Evolutionary conservation across 2,329 filamentous ascomycete species (phyloP), one percentile per base, ranked within the genome.

Genomic region (Beauveria pseudobassiana): DNA sequence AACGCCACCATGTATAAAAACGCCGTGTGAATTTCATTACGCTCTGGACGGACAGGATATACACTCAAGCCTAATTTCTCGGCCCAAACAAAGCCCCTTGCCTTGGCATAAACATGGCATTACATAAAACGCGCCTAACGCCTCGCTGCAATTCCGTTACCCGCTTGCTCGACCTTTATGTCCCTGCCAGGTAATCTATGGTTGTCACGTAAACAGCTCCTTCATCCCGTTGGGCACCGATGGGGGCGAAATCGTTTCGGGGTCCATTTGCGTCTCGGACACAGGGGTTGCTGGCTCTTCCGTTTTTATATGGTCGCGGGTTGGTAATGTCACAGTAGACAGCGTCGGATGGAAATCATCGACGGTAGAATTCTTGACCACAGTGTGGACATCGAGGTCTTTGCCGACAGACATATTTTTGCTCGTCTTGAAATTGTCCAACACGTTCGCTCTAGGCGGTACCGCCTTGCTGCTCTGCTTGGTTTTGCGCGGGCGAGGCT

Each of bases 361-460:
- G 26, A 46, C 38, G 40, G 26, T 20, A 5, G 28, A 38, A 45
- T 43, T 40, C 14, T 45, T 54, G 3, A 28, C 42, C 24, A 43
- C 26, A 6, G 45, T 20, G 16, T 55, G 49, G 26, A n/a, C 60
- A 43, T 30, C 52, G 45, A 43, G 22, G 26, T 51, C 18, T 26
- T 62, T 62, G 52, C 46, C 45, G 3, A 48, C 26, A 5, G 34
- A 34, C 6, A 65, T 60, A 52, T 69, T 75, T 66, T 80, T 79
- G 63, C 75, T 77, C 4, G 77, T 66, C 66, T 78, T 80, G 70
- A 80, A 81, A 1, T 73, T 65, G 54, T 77, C 73, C 59, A 77
- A 73, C 53, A 78, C 67, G 8, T 69, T 70, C 58, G 73, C 75
- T 63, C 73, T 77, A 46, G 76, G 70, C 10, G 12, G 30, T 64